Evolutionary conservation across 2,329 filamentous ascomycete genomes (phyloP).

Genomic region (Colletotrichum simmondsii): DNA sequence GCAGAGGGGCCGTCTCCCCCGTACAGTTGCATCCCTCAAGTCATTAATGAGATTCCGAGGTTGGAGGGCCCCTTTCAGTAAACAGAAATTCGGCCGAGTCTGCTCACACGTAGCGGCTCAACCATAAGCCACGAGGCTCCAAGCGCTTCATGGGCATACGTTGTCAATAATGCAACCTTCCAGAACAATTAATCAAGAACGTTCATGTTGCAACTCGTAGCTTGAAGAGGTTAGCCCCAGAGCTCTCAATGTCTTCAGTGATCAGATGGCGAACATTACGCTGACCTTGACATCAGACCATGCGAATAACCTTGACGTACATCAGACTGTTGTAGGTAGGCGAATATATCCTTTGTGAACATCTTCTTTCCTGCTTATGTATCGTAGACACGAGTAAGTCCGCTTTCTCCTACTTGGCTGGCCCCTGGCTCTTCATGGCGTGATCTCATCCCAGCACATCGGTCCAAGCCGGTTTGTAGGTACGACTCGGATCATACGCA

Average conservation of each 20-base stretch:
- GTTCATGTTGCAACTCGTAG: neutral
- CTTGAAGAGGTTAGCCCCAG: neutral
- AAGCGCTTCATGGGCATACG: neutral
- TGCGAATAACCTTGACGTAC: neutral
- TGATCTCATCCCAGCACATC: conserved; percentile 7
- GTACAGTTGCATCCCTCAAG: conserved; percentile 3
- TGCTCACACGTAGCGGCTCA: neutral
- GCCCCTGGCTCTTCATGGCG: neutral
- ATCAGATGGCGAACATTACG: neutral
- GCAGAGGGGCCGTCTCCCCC: conserved; percentile 31
- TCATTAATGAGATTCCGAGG: conserved; percentile 1
- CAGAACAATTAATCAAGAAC: neutral
- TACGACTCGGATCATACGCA: conserved; percentile 6
- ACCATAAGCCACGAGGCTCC: neutral
- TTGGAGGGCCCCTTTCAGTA: conserved; percentile 12
- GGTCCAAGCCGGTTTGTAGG: neutral
- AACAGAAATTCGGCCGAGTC: neutral
- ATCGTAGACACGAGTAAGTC: neutral
- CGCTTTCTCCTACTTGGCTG: neutral
- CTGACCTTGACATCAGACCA: neutral
- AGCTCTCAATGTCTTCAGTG: neutral
- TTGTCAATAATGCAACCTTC: neutral
- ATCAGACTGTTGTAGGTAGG: neutral
- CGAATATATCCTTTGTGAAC: neutral
- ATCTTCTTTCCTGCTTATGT: too few species aligned